Percentiles rank a stretch among this genome's conserved stretches.
These are phyloP conservation scores for Xylaria cubensis DNA, from an alignment of 495 filamentous ascomycete species.

Conservation along the genomic window DNA sequence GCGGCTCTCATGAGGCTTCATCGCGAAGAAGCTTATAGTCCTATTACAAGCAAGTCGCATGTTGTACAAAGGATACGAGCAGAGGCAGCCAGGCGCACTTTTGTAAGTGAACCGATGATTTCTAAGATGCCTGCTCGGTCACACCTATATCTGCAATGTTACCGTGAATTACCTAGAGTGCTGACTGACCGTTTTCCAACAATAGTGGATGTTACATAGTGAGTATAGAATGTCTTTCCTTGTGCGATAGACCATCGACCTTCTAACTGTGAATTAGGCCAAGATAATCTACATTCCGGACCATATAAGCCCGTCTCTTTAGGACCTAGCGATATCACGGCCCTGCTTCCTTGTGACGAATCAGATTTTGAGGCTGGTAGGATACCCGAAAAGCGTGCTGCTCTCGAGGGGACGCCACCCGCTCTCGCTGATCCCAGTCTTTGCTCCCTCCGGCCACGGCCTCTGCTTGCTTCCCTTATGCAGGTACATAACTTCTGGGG, in stretches of 20 bases:
- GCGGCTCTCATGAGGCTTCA: slow-evolving; percentile 58
- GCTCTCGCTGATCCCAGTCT: slow-evolving; percentile 53
- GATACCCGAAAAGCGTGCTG: slow-evolving; percentile 54
- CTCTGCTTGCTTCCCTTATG: slow-evolving; percentile 58
- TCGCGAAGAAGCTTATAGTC: slow-evolving; percentile 56
- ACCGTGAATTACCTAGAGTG: neutral
- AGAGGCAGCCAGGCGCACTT: slow-evolving; percentile 55
- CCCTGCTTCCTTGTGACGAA: slow-evolving; percentile 57
- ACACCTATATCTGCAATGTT: neutral
- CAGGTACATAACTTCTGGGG: slow-evolving; percentile 59
- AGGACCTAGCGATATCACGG: slow-evolving; percentile 56
- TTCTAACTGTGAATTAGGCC: slow-evolving; percentile 38
- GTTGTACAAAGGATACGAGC: slow-evolving; percentile 44
- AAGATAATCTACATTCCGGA: slow-evolving; percentile 59
- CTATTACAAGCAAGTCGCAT: slow-evolving; percentile 46
- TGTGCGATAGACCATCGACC: neutral
- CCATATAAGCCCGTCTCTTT: slow-evolving; percentile 53
- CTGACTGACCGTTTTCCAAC: slow-evolving; percentile 4
- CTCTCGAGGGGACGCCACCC: slow-evolving; percentile 56
- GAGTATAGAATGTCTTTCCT: neutral
- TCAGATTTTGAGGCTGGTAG: slow-evolving; percentile 51
- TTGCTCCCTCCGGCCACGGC: slow-evolving; percentile 46
- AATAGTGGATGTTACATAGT: slow-evolving; percentile 59
- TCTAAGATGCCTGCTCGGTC: neutral
- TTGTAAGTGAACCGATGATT: slow-evolving; percentile 41